Percentiles rank a stretch among this genome's conserved stretches.
phyloP scores from a whole-genome alignment of 768 basidiomycete genomes.

The Kwoniella europaea region DNA sequence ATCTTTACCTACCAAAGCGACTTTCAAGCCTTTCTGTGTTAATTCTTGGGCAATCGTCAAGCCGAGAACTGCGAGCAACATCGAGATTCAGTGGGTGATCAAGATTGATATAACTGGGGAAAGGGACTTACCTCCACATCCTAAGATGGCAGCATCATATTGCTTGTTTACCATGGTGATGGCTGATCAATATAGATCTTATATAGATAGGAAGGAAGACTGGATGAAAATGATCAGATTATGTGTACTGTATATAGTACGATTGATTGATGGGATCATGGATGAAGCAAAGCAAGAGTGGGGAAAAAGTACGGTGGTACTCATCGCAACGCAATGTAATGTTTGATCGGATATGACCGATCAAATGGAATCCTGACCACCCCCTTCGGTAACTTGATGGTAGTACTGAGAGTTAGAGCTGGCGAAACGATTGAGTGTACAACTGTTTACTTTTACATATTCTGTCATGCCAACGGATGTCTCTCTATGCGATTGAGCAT shows the following conservation, averaged over 20 bases:
- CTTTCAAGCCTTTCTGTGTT: slow-evolving; percentile 39
- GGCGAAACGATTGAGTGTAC: too few species aligned
- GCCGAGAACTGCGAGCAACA: slow-evolving; percentile 50
- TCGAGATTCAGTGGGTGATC: not conserved
- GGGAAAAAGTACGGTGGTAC: too few species aligned
- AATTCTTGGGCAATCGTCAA: slow-evolving; percentile 54
- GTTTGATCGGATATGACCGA: not conserved
- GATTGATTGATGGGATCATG: not conserved
- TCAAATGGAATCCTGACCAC: not conserved
- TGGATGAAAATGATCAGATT: not conserved
- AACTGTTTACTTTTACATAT: too few species aligned
- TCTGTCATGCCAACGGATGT: too few species aligned
- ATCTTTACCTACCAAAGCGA: slow-evolving; percentile 56
- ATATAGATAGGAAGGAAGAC: not conserved
- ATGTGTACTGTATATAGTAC: not conserved
- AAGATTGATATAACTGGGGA: not conserved
- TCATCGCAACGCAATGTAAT: not conserved
- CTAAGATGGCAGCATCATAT: slow-evolving; percentile 23
- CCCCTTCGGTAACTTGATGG: too few species aligned
- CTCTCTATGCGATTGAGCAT: too few species aligned
- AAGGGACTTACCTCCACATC: slow-evolving; percentile 20
- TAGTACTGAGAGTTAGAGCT: too few species aligned
- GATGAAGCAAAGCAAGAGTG: not conserved
- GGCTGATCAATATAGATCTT: not conserved
- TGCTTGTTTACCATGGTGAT: not conserved